phyloP scores from a whole-genome alignment of 257 asterid genomes.

The Solanum infundibuliforme region DNA sequence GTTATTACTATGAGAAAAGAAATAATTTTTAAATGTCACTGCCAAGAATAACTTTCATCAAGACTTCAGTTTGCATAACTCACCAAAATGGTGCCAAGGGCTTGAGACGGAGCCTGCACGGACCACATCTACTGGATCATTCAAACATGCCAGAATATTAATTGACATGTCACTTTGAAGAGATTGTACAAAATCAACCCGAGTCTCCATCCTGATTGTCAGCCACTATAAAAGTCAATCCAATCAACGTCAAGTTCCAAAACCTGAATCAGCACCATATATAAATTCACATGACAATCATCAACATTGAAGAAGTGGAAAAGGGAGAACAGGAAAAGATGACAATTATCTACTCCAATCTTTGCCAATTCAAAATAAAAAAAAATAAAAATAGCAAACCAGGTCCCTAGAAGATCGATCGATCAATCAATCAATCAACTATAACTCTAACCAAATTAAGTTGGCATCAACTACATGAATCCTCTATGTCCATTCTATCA shows the following conservation, averaged over 20 bases:
- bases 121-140: constrained; percentile 26
- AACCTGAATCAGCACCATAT: not conserved
- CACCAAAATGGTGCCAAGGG: constrained; percentile 19
- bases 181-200: constrained; percentile 15
- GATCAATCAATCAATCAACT: not conserved
- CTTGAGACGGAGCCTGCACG: constrained; percentile 24
- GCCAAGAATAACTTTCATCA: not conserved
- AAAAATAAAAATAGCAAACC: not conserved
- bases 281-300: not conserved
- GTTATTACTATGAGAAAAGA: not conserved
- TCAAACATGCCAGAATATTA: constrained; percentile 19
- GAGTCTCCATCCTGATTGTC: constrained; percentile 1
- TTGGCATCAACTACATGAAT: not conserved
- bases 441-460: not conserved
- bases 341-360: not conserved
- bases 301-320: not conserved
- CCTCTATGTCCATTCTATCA: not conserved
- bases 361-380: not conserved
- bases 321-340: not conserved
- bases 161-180: constrained; percentile 7
- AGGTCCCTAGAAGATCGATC: not conserved
- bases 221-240: not conserved
- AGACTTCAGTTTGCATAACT: not conserved
- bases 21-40: not conserved
- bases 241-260: not conserved